phyloP scores from a whole-genome alignment of 2,329 filamentous ascomycete species.

The Coniochaeta prunicola region DNA sequence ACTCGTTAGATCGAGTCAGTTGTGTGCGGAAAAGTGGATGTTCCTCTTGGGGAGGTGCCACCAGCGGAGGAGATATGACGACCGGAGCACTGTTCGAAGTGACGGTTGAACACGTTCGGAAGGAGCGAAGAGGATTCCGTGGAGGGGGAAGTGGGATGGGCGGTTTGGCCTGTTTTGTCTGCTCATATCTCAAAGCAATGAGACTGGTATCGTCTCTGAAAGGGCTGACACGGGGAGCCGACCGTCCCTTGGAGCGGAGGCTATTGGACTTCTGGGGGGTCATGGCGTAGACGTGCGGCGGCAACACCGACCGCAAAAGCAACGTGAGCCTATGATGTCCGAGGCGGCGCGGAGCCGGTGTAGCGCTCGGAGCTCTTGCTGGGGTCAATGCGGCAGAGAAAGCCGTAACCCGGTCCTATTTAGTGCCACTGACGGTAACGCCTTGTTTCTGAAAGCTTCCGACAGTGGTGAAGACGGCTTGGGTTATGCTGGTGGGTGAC shows the following conservation, averaged over 20 bases:
- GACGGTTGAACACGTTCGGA: constrained; percentile 17
- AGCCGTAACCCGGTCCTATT: neutral
- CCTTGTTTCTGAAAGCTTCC: neutral
- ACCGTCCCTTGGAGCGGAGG: constrained; percentile 32
- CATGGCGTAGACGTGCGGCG: neutral
- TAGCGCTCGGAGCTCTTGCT: neutral
- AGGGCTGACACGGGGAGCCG: constrained; percentile 24
- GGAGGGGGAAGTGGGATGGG: constrained; percentile 45
- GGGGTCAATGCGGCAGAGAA: neutral
- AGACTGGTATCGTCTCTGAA: constrained; percentile 43
- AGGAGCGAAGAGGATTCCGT: constrained; percentile 29
- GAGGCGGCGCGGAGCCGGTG: neutral
- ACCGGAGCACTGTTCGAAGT: constrained; percentile 15
- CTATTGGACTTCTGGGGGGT: constrained; percentile 24
- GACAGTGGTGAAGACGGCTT: neutral
- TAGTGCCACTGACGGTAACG: neutral
- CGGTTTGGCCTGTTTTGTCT: constrained; percentile 49
- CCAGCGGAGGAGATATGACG: constrained; percentile 26
- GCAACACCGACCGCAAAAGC: neutral
- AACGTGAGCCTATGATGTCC: neutral
- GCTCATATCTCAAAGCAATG: constrained; percentile 53
- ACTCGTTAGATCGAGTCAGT: constrained; percentile 21
- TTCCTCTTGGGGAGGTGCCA: constrained; percentile 39
- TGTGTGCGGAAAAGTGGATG: constrained; percentile 42
- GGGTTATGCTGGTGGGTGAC: neutral